Base-by-base conservation (phyloP, 768 basidiomycete genomes). In the Suillus subluteus region DNA sequence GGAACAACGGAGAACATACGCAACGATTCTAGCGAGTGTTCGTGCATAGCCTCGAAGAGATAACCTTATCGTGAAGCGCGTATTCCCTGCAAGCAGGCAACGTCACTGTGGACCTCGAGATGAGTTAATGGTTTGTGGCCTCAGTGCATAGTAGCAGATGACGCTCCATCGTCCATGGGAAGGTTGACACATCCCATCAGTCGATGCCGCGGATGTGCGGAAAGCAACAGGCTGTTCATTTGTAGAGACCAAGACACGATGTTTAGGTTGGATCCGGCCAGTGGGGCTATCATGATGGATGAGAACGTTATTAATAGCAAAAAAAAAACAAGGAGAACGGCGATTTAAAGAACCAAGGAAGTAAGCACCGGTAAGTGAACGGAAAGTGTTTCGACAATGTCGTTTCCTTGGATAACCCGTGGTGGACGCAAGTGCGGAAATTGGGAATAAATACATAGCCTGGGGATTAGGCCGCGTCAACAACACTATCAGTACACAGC, bases 161-260 rank as follows among this genome's bases (percentile, higher is more conserved):
- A 23, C 65, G 58, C 11, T 66, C 69, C 68, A 65, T 68, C 67
- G 62, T 30, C 26, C 72, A 74, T 75, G 76, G 70, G 74, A 74
- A 75, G 62, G 61, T 26, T 64, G 65, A 64, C 71, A 69, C 65
- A 72, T 74, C 67, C 58, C 50, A 72, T 73, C 65, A 66, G 64
- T 65, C 13, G 50, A 46, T 38, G 71, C 72, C 73, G 70, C 76
- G 76, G 76, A 78, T 76, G 75, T 76, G 70, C 69, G 69, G 68
- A 68, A 66, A 56, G 15, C 58, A 30, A 61, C 41, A 61, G 59
- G 59, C 59, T 41, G 30, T 61, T 61, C 59, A 61, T 61, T 61
- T 61, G 59, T 61, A 61, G 59, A 58, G 41, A 61, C 41, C 41
- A 43, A 30, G 18, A 43, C 59, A 44, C 30, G 59, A 26, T 43